Conservation (phyloP, 176 grass and related monocot species). For the Paspalum vaginatum region DNA sequence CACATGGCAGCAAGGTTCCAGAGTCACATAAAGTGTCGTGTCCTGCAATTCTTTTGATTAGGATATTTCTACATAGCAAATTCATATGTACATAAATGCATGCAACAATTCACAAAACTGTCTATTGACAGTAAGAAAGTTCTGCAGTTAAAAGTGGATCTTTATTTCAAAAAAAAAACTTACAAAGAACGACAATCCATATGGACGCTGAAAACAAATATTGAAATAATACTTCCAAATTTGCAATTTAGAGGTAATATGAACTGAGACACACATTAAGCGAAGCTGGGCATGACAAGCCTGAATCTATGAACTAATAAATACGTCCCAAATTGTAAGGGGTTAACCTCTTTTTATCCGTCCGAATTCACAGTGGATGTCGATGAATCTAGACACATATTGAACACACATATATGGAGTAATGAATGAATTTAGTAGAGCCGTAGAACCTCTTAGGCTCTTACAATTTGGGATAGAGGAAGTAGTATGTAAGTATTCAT, state of each 20-base stretch:
- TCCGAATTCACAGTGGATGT: too few species aligned
- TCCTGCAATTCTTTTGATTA: constrained; percentile 60
- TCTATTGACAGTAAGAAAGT: constrained; percentile 10
- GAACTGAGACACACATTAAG: constrained; percentile 21
- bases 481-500: constrained; percentile 7
- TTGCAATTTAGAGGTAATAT: constrained; percentile 5
- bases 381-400: too few species aligned
- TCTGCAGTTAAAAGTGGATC: neutral
- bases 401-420: too few species aligned
- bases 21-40: constrained; percentile 91
- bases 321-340: neutral
- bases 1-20: constrained; percentile 98
- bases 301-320: neutral
- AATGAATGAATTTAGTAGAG: too few species aligned
- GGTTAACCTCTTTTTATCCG: too few species aligned
- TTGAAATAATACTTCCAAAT: neutral
- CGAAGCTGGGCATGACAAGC: neutral
- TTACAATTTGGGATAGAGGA: too few species aligned
- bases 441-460: too few species aligned
- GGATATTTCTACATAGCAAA: constrained; percentile 12
- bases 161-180: constrained; percentile 3
- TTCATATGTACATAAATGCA: neutral
- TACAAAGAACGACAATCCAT: neutral
- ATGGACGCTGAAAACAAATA: too few species aligned
- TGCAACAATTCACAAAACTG: constrained; percentile 23